These are phyloP conservation scores for Lycium ferocissimum DNA, from an alignment of 257 asterid species.

Conservation along the genomic window DNA sequence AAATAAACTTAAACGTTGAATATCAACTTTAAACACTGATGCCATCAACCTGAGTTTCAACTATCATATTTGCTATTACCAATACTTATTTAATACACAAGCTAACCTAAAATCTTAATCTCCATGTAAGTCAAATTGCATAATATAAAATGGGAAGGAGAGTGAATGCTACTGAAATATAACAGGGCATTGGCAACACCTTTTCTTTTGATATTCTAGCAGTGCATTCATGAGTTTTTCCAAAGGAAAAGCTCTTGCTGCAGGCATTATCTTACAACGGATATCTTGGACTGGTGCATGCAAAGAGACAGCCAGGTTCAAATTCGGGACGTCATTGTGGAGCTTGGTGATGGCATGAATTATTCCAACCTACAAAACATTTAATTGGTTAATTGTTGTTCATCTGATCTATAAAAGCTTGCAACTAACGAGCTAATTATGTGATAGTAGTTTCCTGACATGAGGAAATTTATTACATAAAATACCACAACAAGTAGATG, in stretches of 20 bases:
- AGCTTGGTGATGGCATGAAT: constrained; percentile 85
- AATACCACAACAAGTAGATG: constrained; percentile 6
- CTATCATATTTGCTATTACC: neutral
- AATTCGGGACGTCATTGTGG: constrained; percentile 75
- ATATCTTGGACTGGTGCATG: constrained; percentile 96
- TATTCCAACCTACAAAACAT: constrained; percentile 76
- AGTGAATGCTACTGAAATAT: neutral
- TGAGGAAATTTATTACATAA: neutral
- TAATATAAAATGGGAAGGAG: neutral
- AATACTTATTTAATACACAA: neutral
- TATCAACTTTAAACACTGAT: neutral
- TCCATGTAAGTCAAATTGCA: constrained; percentile 24
- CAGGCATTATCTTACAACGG: constrained; percentile 99
- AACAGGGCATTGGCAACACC: constrained; percentile 48
- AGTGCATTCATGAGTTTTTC: constrained; percentile 82
- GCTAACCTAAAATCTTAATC: neutral
- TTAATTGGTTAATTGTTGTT: neutral
- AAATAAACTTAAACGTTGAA: neutral
- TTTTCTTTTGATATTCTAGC: constrained; percentile 71
- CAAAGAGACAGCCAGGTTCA: constrained; percentile 91
- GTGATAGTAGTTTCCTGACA: constrained; percentile 1
- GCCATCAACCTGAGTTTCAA: neutral
- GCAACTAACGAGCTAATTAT: neutral
- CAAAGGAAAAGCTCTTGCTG: constrained; percentile 96
- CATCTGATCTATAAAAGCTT: neutral